A percentile compares a stretch with the other conserved stretches of the same genome.
Conservation (phyloP, 805 yeast species). For the Wickerhamiella bombiphila region DNA sequence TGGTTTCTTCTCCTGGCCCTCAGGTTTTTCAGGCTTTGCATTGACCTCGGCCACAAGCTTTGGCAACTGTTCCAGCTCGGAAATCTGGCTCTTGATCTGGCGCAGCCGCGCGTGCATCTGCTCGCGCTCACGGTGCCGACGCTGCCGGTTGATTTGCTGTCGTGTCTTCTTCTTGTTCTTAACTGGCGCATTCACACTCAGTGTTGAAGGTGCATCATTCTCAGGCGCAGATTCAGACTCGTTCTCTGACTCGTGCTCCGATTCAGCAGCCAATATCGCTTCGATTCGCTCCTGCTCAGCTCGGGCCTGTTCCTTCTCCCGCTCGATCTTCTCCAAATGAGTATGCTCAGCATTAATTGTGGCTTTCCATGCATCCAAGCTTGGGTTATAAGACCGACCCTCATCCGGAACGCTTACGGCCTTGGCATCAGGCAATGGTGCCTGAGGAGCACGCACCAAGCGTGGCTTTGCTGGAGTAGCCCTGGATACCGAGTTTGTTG, state of each 20-base stretch:
- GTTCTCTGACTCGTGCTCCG: constrained; percentile 16
- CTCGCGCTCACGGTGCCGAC: constrained; percentile 35
- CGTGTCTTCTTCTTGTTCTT: constrained; percentile 57
- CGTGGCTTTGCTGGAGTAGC: constrained; percentile 10
- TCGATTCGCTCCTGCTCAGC: constrained; percentile 52
- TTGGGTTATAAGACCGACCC: constrained; percentile 89
- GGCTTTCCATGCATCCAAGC: constrained; percentile 65
- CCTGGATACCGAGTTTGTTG: constrained; percentile 6
- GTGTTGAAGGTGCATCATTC: neutral
- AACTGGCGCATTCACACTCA: constrained; percentile 65
- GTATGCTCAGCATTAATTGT: constrained; percentile 53
- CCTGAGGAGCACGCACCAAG: constrained; percentile 15
- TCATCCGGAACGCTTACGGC: constrained; percentile 47
- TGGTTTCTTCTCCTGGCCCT: constrained; percentile 12
- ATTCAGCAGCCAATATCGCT: constrained; percentile 19
- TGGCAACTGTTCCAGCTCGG: constrained; percentile 31
- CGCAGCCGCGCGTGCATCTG: constrained; percentile 43
- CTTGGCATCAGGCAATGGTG: constrained; percentile 14
- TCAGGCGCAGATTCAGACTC: constrained; percentile 15
- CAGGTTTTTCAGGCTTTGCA: neutral
- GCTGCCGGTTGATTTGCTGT: constrained; percentile 57
- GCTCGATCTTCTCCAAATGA: constrained; percentile 53
- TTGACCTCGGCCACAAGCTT: neutral
- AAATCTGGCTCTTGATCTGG: constrained; percentile 43
- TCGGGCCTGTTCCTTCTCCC: constrained; percentile 42